These are phyloP conservation scores for Russula vinacea DNA, from an alignment of 768 basidiomycete species.

Conservation along the genomic window DNA sequence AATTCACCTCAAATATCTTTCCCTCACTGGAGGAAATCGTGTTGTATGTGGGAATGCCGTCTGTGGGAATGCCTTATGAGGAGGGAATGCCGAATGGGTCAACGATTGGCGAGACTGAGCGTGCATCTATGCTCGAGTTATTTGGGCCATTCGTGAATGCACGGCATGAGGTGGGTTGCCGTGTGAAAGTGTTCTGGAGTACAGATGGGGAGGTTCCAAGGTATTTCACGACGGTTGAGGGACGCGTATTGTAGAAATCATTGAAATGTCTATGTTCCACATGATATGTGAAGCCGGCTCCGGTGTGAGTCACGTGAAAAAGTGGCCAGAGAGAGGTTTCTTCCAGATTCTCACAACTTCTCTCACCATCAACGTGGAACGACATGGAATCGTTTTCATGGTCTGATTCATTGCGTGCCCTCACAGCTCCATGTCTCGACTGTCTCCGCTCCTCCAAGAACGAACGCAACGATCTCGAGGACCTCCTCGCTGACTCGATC, in stretches of 20 bases:
- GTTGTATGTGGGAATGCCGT: background rate
- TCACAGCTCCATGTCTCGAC: conserved; percentile 56
- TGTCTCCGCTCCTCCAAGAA: conserved; percentile 44
- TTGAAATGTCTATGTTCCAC: no score
- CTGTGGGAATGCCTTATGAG: no score
- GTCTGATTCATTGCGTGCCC: conserved; percentile 58
- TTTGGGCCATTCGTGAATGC: background rate
- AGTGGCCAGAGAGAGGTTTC: no score
- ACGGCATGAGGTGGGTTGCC: background rate
- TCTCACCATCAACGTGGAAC: conserved; percentile 16
- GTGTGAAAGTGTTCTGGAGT: background rate
- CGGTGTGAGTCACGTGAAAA: background rate
- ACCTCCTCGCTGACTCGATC: conserved; percentile 46
- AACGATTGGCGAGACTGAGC: background rate
- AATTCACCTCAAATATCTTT: background rate
- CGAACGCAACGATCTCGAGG: conserved; percentile 44
- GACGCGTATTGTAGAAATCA: no score
- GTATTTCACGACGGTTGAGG: no score
- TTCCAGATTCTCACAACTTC: background rate
- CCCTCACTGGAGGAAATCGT: background rate
- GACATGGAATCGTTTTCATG: conserved; percentile 54
- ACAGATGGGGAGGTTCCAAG: background rate
- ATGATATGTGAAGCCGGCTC: no score
- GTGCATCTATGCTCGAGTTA: background rate
- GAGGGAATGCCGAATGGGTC: rapidly evolving